Base-by-base conservation (phyloP, 768 basidiomycete genomes). In the Steccherinum ochraceum region DNA sequence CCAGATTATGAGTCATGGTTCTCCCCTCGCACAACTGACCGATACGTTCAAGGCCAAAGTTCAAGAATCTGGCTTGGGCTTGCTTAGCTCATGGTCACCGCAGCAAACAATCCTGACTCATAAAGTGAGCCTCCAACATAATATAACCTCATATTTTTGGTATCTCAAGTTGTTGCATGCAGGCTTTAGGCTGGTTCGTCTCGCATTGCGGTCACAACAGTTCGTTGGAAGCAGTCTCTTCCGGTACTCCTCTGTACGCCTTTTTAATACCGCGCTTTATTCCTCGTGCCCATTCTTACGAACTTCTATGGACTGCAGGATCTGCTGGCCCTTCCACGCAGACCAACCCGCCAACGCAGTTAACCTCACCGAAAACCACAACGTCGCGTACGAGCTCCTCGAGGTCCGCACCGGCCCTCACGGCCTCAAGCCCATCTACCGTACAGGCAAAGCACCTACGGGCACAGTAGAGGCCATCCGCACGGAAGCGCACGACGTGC, bases 121-220 rank as follows among this genome's bases (percentile, higher is more conserved):
- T 45, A 49, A 52, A 4, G 63, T 64, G 21, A 40, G 60, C 51
- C 13, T 5, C 5, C n/a, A n/a, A n/a, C n/a, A n/a, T n/a, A n/a
- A n/a, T n/a, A n/a, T n/a, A n/a, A n/a, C n/a, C 19, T 12, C 7
- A 1, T 1, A 18, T 19, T n/a, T n/a, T n/a, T n/a, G 12, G n/a
- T 20, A 12, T 3, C 7, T 43, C 24, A n/a, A n/a, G n/a, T n/a
- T 5, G 13, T 13, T 2, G 19, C 47, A n/a, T 26, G 35, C 25
- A 64, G 61, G 60, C 52, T 0, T 57, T 55, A 12, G 63, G 60
- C 0, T 64, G 63, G 60, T 57, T 62, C 46, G 40, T 64, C 11
- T 58, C 60, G 1, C 63, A 64, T 40, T 55, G 56, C 44, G 63
- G 61, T 3, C 57, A 58, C 23, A 60, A 60, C 49, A 55, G 60